These are phyloP conservation scores for Nephelium lappaceum DNA, from an alignment of 345 rosid species.

Conservation along the genomic window DNA sequence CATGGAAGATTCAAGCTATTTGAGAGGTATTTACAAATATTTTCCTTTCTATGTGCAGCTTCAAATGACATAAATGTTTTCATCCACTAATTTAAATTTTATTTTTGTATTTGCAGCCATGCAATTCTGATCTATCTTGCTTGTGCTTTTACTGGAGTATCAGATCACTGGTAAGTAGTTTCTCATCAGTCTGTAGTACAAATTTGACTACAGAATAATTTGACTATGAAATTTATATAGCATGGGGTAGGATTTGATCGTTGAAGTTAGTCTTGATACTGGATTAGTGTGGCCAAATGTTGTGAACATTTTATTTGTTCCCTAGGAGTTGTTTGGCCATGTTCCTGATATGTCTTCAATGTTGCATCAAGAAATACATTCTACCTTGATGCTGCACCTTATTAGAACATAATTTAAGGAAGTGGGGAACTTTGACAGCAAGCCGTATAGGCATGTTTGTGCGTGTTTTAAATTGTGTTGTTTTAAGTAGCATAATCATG, in stretches of 20 bases:
- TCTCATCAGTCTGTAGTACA: not conserved
- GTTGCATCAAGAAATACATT: not conserved
- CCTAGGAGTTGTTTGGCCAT: not conserved
- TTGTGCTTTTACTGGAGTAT: constrained; percentile 73
- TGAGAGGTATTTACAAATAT: constrained; percentile 60
- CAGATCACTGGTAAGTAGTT: constrained; percentile 72
- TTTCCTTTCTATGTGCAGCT: not conserved
- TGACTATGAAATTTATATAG: not conserved
- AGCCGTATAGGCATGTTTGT: not conserved
- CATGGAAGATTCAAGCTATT: constrained; percentile 82
- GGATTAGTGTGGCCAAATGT: not conserved
- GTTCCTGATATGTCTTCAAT: not conserved
- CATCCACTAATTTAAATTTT: not conserved
- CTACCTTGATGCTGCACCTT: not conserved
- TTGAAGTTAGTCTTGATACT: not conserved
- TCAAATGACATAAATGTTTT: no score
- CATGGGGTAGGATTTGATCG: not conserved
- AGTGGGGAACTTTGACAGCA: not conserved
- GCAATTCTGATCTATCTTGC: constrained; percentile 83
- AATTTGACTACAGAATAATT: no score
- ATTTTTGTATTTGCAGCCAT: constrained; percentile 55
- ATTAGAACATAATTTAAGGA: not conserved
- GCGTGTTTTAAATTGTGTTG: not conserved
- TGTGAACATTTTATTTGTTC: no score
- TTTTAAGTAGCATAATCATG: no score